Evolutionary conservation across 2,329 filamentous ascomycete genomes (phyloP).

Genomic region (Pestalotiopsis sp.): DNA sequence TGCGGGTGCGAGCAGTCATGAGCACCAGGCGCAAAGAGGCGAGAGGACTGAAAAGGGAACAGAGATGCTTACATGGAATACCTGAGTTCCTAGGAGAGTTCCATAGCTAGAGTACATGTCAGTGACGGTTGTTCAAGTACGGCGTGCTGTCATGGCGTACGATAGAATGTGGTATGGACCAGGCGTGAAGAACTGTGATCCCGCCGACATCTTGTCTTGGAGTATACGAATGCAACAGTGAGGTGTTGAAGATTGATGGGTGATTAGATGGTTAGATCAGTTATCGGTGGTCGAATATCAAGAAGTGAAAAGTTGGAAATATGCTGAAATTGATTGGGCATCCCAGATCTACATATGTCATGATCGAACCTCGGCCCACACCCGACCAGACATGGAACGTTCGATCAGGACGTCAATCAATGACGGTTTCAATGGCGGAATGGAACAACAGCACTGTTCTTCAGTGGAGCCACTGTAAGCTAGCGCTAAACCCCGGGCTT

Average conservation of each 20-base stretch:
- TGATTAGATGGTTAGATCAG: neutral
- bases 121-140: neutral
- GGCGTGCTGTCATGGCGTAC: constrained; percentile 43
- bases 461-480: neutral
- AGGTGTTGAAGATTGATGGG: neutral
- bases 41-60: neutral
- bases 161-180: constrained; percentile 78
- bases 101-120: constrained; percentile 67
- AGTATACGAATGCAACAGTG: neutral
- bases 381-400: neutral
- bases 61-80: constrained; percentile 72
- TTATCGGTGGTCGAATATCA: neutral
- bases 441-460: neutral
- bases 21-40: neutral
- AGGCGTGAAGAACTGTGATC: constrained; percentile 61
- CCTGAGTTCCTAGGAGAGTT: constrained; percentile 80
- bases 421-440: constrained; percentile 7
- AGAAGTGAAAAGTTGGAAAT: neutral
- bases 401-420: constrained; percentile 5
- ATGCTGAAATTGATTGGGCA: neutral
- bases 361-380: constrained; percentile 6
- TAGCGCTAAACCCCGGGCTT: neutral
- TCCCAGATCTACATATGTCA: neutral
- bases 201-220: constrained; percentile 42
- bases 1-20: constrained; percentile 31